Percentiles rank a stretch among this genome's conserved stretches.
Evolutionary conservation across 2,329 filamentous ascomycete genomes (phyloP).

Genomic region (Graphilbum fragrans): DNA sequence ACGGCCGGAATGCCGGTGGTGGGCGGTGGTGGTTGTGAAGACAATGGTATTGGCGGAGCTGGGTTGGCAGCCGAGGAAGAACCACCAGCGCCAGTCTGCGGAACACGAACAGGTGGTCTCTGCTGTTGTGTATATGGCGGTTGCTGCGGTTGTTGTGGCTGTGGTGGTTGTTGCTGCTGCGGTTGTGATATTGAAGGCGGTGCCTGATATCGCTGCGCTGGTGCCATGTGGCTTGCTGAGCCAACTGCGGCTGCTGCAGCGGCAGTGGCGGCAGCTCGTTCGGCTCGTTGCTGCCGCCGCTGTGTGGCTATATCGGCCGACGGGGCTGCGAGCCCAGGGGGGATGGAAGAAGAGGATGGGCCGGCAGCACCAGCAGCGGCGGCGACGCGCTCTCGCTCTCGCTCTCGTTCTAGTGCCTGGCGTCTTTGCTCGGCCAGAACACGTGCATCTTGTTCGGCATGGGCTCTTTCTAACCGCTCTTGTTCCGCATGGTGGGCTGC

Average conservation of each 20-base stretch:
- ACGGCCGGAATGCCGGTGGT: too few relatives aligned
- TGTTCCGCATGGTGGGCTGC: conserved; percentile 37
- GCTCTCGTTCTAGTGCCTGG: conserved; percentile 8
- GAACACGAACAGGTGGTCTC: conserved; percentile 5
- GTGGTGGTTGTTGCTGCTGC: neutral
- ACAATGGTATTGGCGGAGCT: neutral
- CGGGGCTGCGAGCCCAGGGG: neutral
- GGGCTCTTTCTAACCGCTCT: conserved; percentile 41
- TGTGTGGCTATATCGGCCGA: conserved; percentile 19
- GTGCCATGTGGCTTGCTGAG: too few relatives aligned
- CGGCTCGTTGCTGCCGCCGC: conserved; percentile 21
- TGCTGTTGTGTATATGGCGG: conserved; percentile 1
- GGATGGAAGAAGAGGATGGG: neutral
- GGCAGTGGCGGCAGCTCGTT: conserved; percentile 7
- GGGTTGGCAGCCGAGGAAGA: neutral
- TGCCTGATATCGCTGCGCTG: conserved; percentile 6
- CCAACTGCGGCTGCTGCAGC: conserved; percentile 2
- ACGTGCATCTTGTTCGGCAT: conserved; percentile 44
- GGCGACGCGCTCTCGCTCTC: conserved; percentile 26
- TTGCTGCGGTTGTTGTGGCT: conserved; percentile 6
- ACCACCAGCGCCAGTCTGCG: neutral
- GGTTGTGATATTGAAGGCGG: conserved; percentile 4
- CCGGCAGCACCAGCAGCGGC: conserved; percentile 22
- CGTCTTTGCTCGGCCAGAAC: conserved; percentile 40
- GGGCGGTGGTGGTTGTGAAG: too few relatives aligned